Evolutionary conservation across 1,139 yeast genomes (phyloP).

Genomic region (Yamadazyma aaseri): DNA sequence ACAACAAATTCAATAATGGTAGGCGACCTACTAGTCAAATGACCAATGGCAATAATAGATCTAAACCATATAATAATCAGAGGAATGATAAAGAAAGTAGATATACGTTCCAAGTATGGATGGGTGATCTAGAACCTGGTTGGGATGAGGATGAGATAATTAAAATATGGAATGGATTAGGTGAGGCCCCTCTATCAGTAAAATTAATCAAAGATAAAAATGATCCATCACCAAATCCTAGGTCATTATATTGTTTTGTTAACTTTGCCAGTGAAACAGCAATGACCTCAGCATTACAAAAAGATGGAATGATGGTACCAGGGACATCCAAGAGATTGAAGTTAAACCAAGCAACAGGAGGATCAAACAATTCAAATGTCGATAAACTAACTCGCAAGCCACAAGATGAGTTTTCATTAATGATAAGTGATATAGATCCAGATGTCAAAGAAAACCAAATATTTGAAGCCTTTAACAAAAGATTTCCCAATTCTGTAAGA

Average conservation of each 20-base stretch:
- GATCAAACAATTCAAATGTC: conserved; percentile 8
- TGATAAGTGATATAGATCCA: conserved; percentile 82
- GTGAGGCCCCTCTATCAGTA: conserved; percentile 35
- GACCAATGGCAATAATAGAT: conserved; percentile 1
- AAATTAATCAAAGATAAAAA: conserved; percentile 39
- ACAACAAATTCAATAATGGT: background rate
- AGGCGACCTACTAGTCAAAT: no score
- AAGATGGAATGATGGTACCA: conserved; percentile 72
- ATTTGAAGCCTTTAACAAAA: conserved; percentile 65
- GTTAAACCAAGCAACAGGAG: conserved; percentile 84
- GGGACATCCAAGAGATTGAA: conserved; percentile 56
- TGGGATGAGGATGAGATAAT: conserved; percentile 74
- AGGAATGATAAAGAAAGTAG: background rate
- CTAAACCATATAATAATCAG: background rate
- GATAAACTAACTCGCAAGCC: conserved; percentile 8
- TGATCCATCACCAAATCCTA: conserved; percentile 16
- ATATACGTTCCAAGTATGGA: conserved; percentile 56
- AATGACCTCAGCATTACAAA: conserved; percentile 67
- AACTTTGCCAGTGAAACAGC: conserved; percentile 67
- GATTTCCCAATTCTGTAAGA: conserved; percentile 67
- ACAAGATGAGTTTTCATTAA: conserved; percentile 51
- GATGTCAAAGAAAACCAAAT: conserved; percentile 74
- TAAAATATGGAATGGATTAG: conserved; percentile 58
- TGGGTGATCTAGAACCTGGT: conserved; percentile 91
- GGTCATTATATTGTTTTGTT: conserved; percentile 69